Conservation (phyloP, 2,329 filamentous ascomycete genomes). For the Fusarium sp. region DNA sequence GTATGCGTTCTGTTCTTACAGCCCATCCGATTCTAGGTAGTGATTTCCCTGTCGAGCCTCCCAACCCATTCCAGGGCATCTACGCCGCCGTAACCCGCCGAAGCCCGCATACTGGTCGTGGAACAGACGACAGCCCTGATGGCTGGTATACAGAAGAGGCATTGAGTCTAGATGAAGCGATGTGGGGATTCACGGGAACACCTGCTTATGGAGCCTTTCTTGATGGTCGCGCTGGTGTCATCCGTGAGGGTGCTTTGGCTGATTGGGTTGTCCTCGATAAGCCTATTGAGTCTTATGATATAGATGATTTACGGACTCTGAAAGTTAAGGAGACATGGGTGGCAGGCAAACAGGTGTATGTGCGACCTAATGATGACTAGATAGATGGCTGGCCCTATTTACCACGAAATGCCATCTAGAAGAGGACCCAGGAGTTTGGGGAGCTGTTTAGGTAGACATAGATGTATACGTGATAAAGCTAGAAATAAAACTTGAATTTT, state of each 20-base stretch:
- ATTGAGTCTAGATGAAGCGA: slow-evolving; percentile 67
- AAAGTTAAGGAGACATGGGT: slow-evolving; percentile 77
- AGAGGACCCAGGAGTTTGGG: background rate
- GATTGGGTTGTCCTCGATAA: slow-evolving; percentile 78
- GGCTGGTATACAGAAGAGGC: slow-evolving; percentile 72
- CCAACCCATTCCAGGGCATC: slow-evolving; percentile 74
- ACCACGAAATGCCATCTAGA: background rate
- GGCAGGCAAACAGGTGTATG: slow-evolving; percentile 65
- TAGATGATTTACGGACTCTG: slow-evolving; percentile 65
- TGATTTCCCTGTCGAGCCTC: slow-evolving; percentile 78
- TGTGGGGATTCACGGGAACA: slow-evolving; percentile 71
- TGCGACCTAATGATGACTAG: slow-evolving; percentile 3
- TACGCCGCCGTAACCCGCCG: slow-evolving; percentile 74
- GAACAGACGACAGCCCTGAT: slow-evolving; percentile 57
- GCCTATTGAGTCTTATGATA: slow-evolving; percentile 61
- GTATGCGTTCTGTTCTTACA: slow-evolving; percentile 71
- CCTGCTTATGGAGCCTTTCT: slow-evolving; percentile 70
- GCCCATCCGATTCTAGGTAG: slow-evolving; percentile 70
- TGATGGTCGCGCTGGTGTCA: slow-evolving; percentile 69
- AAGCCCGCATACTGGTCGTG: slow-evolving; percentile 66
- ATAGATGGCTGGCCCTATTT: background rate
- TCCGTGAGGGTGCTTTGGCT: slow-evolving; percentile 70
- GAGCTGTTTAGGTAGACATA: background rate
- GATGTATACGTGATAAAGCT: background rate
- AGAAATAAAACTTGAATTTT: slow-evolving; percentile 4